Conservation (phyloP, 2,329 filamentous ascomycete species). For the Phaeosphaeriaceae sp. region DNA sequence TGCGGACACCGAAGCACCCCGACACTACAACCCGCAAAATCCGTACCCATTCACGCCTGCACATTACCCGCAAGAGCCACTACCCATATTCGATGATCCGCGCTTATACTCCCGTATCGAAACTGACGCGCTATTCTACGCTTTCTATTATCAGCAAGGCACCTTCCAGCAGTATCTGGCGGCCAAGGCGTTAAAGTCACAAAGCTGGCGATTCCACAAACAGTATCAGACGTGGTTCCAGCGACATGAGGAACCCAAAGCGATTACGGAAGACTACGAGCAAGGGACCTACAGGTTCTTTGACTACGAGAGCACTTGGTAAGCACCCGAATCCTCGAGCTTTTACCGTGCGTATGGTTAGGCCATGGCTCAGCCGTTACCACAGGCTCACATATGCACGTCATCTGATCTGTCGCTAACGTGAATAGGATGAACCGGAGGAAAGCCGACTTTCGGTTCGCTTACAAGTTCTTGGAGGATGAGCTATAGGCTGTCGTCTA, state of each 20-base stretch:
- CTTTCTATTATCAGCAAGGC: constrained; percentile 98
- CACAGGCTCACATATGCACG: constrained; percentile 12
- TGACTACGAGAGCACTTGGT: constrained; percentile 99
- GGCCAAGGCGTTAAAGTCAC: constrained; percentile 95
- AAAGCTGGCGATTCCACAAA: constrained; percentile 99
- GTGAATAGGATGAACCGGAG: constrained; percentile 91
- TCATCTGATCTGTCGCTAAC: constrained; percentile 29
- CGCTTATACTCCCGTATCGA: constrained; percentile 88
- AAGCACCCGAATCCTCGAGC: constrained; percentile 27
- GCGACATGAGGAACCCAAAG: constrained; percentile 96
- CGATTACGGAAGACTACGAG: constrained; percentile 97
- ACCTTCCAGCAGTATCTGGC: constrained; percentile 95
- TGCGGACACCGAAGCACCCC: constrained; percentile 80
- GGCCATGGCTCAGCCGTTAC: constrained; percentile 7
- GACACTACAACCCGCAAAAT: constrained; percentile 83
- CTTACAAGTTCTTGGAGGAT: constrained; percentile 96
- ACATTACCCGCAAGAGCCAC: constrained; percentile 91
- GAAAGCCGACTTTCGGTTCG: constrained; percentile 98
- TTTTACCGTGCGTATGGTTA: constrained; percentile 6
- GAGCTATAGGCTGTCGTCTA: constrained; percentile 65
- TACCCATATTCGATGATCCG: constrained; percentile 90
- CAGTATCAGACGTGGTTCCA: constrained; percentile 99
- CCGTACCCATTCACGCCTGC: constrained; percentile 76
- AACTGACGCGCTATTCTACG: constrained; percentile 95
- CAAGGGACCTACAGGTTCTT: constrained; percentile 99